Evolutionary conservation across 768 basidiomycete genomes (phyloP).

Genomic region (Hypholoma sublateritium): DNA sequence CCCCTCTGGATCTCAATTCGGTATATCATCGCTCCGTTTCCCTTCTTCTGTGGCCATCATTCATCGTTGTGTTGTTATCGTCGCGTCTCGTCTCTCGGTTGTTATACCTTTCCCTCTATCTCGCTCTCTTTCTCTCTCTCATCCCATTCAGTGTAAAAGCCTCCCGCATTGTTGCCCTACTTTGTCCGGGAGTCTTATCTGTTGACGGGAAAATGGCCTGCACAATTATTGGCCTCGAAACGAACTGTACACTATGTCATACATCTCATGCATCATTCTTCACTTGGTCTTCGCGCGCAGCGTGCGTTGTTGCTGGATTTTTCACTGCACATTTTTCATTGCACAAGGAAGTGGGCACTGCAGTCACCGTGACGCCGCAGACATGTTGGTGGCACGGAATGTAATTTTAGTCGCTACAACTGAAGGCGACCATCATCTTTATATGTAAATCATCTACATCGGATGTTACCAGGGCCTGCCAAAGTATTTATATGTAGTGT

Average conservation of each 20-base stretch:
- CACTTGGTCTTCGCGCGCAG: background rate
- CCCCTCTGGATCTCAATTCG: background rate
- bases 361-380: no score
- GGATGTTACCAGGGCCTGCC: no score
- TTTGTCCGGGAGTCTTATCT: background rate
- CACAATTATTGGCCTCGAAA: background rate
- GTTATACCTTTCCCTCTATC: background rate
- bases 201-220: no score
- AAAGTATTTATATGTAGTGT: no score
- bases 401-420: no score
- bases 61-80: conserved; percentile 1
- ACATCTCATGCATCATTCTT: background rate
- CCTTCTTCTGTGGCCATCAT: background rate
- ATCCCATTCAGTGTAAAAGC: background rate
- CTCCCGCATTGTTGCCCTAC: background rate
- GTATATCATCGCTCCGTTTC: background rate
- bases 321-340: background rate
- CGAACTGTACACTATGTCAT: conserved; percentile 1
- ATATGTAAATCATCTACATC: no score
- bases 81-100: background rate
- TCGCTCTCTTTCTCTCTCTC: background rate
- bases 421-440: no score
- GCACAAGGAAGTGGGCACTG: no score
- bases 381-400: no score
- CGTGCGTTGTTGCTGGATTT: background rate